Evolutionary conservation across 768 basidiomycete genomes (phyloP), one percentile per base, ranked within the genome.

Genomic region (Mycena belliarum): DNA sequence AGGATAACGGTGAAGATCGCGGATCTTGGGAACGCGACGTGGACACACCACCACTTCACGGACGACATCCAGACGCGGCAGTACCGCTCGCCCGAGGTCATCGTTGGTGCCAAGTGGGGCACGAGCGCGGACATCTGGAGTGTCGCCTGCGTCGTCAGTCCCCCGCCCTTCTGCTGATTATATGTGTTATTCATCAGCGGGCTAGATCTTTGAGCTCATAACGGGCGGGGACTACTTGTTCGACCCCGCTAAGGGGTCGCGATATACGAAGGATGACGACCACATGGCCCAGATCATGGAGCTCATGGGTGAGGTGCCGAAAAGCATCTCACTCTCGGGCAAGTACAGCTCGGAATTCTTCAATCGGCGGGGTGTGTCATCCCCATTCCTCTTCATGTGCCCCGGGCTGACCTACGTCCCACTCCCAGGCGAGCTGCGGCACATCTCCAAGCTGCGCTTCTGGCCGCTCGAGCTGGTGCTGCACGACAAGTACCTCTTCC

Each of bases 231-330:
- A 98, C 71, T 99, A 98, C 73, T 83, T 99, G 35, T 99, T 99
- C 69, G 97, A 98, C 69, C 96, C 96, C 0, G 94, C 94, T 21
- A 91, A 92, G 1, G 96, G 96, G 3, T 88, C 92, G 46, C 86
- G 95, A 40, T 98, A 97, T 69, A 92, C 88, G 76, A 98, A 98
- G 72, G 93, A 96, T 73, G 94, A 95, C 70, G 91, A 94, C 68
- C 95, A 99, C 68, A 93, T 98, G 59, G 96, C 97, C 4, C 97
- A 99, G 76, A 93, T 98, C 63, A 93, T 98, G 72, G 96, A 99
- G 75, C 81, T 98, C 12, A 79, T 98, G 68, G 96, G 95, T 42
- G 93, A 97, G 63, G 82, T 96, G 40, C 93, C 94, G 1, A 86
- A 86, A 68, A 77, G 78, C 46, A 76, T 98, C 40, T 94, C 94